Conservation (phyloP, 306 rosid genomes). For the Echinosophora koreensis region DNA sequence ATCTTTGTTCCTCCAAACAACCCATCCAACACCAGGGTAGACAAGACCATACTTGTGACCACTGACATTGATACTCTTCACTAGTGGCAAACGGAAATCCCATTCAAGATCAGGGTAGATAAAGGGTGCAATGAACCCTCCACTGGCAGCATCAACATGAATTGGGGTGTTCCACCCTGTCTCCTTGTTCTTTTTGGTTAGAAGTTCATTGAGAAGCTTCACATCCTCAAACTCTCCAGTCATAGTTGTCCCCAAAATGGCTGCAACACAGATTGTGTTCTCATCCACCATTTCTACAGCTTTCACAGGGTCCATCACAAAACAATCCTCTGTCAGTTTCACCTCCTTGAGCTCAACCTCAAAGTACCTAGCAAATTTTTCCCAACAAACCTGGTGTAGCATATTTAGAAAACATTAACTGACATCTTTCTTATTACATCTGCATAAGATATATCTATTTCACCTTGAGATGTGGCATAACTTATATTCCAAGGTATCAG, state of each 20-base stretch:
- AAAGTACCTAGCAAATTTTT: slow-evolving; percentile 92
- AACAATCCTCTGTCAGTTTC: slow-evolving; percentile 76
- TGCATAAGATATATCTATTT: too few species aligned
- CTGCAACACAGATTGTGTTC: slow-evolving; percentile 96
- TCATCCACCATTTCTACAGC: slow-evolving; percentile 94
- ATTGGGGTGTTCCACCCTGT: slow-evolving; percentile 82
- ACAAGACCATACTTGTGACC: slow-evolving; percentile 97
- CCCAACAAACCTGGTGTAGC: slow-evolving; percentile 86
- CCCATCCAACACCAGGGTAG: slow-evolving; percentile 96
- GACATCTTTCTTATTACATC: too few species aligned
- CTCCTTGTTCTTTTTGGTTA: slow-evolving; percentile 67
- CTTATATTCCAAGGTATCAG: too few species aligned
- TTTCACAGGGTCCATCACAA: slow-evolving; percentile 89
- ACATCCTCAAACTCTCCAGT: slow-evolving; percentile 95
- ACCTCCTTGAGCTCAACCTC: slow-evolving; percentile 98
- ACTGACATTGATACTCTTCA: slow-evolving; percentile 89
- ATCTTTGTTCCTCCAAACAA: slow-evolving; percentile 80
- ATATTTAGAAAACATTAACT: slow-evolving; percentile 13
- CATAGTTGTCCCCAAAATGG: slow-evolving; percentile 89
- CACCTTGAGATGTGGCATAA: too few species aligned
- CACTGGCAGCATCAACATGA: slow-evolving; percentile 92
- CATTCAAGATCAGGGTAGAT: slow-evolving; percentile 76
- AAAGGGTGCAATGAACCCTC: slow-evolving; percentile 88
- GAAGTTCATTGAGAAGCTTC: slow-evolving; percentile 80
- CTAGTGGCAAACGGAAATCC: slow-evolving; percentile 86